A percentile compares a stretch with the other conserved stretches of the same genome.
Conservation (phyloP, 192 early-diverging fungal species). For the Podochytrium sp. region DNA sequence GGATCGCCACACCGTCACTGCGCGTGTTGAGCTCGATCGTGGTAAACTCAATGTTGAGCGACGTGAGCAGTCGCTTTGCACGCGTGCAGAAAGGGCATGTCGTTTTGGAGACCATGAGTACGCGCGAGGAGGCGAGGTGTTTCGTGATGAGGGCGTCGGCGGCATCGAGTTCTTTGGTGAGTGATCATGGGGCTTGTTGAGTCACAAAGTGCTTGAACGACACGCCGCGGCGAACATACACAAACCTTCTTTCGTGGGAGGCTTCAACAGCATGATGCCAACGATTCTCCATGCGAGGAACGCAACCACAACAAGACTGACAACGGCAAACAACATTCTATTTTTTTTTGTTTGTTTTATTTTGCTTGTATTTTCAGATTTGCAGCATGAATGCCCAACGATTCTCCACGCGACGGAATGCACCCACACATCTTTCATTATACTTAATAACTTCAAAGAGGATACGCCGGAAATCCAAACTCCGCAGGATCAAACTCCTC, state of each 20-base stretch:
- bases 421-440: too few relatives aligned
- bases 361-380: too few relatives aligned
- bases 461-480: conserved; percentile 46
- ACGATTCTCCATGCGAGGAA: too few relatives aligned
- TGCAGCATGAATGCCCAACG: too few relatives aligned
- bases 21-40: conserved; percentile 36
- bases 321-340: too few relatives aligned
- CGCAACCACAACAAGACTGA: too few relatives aligned
- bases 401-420: too few relatives aligned
- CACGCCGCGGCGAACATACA: not conserved
- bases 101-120: conserved; percentile 64
- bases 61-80: conserved; percentile 47
- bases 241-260: not conserved
- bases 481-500: conserved; percentile 45
- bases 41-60: conserved; percentile 24
- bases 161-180: not conserved
- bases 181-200: not conserved
- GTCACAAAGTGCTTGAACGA: not conserved
- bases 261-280: too few relatives aligned
- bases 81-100: conserved; percentile 52
- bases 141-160: not conserved
- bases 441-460: too few relatives aligned
- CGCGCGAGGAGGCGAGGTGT: conserved; percentile 58
- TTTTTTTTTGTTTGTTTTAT: too few relatives aligned
- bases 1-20: conserved; percentile 44